phyloP scores from a whole-genome alignment of 805 yeast species.

The Pichia exigua region DNA sequence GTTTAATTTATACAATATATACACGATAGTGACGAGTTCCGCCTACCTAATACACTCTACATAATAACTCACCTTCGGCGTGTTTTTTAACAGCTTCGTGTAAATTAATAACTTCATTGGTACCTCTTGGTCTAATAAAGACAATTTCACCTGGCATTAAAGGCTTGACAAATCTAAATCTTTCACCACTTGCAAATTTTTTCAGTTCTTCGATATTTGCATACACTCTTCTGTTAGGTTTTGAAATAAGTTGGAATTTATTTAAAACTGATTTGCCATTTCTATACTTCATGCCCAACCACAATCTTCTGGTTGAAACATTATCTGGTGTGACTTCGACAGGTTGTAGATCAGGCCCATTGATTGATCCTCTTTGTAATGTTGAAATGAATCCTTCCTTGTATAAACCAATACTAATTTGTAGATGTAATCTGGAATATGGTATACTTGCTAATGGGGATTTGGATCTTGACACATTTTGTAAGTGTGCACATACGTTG shows the following conservation, averaged over 20 bases:
- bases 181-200: constrained; percentile 67
- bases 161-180: constrained; percentile 70
- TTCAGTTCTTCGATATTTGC: constrained; percentile 58
- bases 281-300: constrained; percentile 89
- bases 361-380: constrained; percentile 73
- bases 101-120: constrained; percentile 55
- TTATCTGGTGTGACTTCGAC: constrained; percentile 81
- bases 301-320: constrained; percentile 74
- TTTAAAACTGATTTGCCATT: constrained; percentile 70
- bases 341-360: constrained; percentile 75
- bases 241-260: constrained; percentile 65
- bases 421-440: constrained; percentile 72
- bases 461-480: constrained; percentile 75
- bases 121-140: constrained; percentile 43
- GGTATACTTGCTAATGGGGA: constrained; percentile 74
- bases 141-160: constrained; percentile 85
- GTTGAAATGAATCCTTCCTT: constrained; percentile 85
- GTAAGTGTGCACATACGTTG: constrained; percentile 79
- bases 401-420: constrained; percentile 75
- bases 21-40: neutral
- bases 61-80: constrained; percentile 68
- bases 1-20: neutral
- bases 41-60: constrained; percentile 44
- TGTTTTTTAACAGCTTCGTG: constrained; percentile 79
- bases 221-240: constrained; percentile 72